Base-by-base conservation (phyloP, 257 asterid genomes). In the Linaria vulgaris region DNA sequence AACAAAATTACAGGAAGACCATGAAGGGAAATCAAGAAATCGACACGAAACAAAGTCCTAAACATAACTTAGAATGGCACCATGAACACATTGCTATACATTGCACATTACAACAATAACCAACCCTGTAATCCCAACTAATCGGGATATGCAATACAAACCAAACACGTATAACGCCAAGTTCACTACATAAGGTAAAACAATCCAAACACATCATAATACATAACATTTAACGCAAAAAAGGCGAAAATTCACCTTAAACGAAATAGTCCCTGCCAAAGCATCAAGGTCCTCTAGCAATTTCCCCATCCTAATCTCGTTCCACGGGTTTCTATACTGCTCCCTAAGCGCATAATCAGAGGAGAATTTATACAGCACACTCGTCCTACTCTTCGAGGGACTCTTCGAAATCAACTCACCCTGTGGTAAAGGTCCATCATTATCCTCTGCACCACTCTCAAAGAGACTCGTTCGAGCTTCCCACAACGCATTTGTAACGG, bases 261-360 rank as follows among this genome's bases (percentile, higher is more conserved):
- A 84, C 24, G 95, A 88, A 23, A 91, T 91, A 31, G 97, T 91
- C 38, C 97, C 96, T 62, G 97, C 97, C 78, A 91, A 78, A 75
- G 97, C 97, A 77, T 91, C 97, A 72, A 91, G 97, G 71, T 91
- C 97, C 68, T 91, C 96, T n/a, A 91, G 88, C 85, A 91, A 77
- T 60, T 88, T 91, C 71, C 96, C 97, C 72, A 82, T 72, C 81
- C 97, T 82, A 64, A 91, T 79, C 78, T 78, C 88, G 78, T 84
- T 84, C 97, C 96, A 91, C 0, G 97, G 94, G 75, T 91, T 88
- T 71, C 95, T 81, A 48, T 91, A 91, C 74, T 91, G 97, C 76
- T 88, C 97, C 72, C 91, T 73, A 23, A 91, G 84, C n/a, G 84
- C 65, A 70, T 73, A 84, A 81, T 91, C 97, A 64, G 67, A 67